Conservation (phyloP, 163 green algal genomes). For the Chlorella variabilis region DNA sequence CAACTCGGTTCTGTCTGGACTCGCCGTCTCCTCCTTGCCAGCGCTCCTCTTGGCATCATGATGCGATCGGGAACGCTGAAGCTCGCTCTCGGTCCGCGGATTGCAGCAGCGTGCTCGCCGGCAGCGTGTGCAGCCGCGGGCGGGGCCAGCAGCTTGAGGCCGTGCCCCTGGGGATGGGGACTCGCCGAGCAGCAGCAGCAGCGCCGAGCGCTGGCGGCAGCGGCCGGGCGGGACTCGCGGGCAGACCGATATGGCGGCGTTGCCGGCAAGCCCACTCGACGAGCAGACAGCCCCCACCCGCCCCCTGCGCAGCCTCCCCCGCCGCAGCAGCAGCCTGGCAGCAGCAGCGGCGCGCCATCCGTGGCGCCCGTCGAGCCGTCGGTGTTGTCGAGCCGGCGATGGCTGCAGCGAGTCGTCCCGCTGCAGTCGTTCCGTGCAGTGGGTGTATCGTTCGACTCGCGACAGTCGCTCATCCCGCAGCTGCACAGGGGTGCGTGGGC, state of each 20-base stretch:
- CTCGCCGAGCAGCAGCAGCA: not conserved
- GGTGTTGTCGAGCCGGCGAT: slow-evolving; percentile 12
- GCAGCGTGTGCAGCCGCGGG: too few relatives aligned
- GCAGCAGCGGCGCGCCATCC: not conserved
- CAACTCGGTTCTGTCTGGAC: too few relatives aligned
- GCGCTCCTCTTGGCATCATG: too few relatives aligned
- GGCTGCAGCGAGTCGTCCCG: slow-evolving; percentile 7
- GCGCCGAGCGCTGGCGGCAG: not conserved
- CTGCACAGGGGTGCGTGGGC: slow-evolving; percentile 22
- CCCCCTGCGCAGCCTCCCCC: not conserved
- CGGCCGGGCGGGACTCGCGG: not conserved
- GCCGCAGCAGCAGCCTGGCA: not conserved
- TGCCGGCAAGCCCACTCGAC: not conserved
- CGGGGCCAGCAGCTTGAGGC: not conserved
- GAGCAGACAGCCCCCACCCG: not conserved
- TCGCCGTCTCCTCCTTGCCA: too few relatives aligned
- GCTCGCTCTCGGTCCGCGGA: too few relatives aligned
- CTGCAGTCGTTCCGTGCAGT: slow-evolving; percentile 35
- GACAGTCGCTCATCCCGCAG: slow-evolving; percentile 27
- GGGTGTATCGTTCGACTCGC: slow-evolving; percentile 45
- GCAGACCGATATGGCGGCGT: not conserved
- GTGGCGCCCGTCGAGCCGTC: slow-evolving; percentile 11
- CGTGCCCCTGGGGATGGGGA: too few relatives aligned
- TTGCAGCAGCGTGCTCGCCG: too few relatives aligned
- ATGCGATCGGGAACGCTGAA: too few relatives aligned